phyloP scores from a whole-genome alignment of 2,329 filamentous ascomycete genomes.

The Clonostachys chloroleuca region DNA sequence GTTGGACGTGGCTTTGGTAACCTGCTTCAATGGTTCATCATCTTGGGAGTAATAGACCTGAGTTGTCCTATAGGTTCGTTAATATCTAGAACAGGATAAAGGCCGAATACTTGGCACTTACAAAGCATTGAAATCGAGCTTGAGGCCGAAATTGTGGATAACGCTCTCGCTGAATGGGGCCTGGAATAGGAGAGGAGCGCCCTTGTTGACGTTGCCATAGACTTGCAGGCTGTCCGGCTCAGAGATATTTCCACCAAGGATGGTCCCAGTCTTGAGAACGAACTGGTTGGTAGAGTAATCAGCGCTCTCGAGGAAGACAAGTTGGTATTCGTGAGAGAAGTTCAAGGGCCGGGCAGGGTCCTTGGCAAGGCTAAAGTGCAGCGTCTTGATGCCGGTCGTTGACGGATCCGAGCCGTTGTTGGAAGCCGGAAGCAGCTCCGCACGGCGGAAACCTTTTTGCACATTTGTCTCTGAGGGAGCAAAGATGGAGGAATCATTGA shows the following conservation, averaged over 20 bases:
- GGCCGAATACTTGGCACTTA: neutral
- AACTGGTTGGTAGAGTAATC: conserved; percentile 46
- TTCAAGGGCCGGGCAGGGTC: conserved; percentile 48
- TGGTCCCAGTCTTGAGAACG: conserved; percentile 49
- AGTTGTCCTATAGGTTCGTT: conserved; percentile 34
- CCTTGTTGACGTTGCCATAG: conserved; percentile 40
- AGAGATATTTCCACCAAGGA: conserved; percentile 31
- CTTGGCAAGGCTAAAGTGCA: conserved; percentile 56
- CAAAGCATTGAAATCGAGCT: conserved; percentile 46
- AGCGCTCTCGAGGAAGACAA: conserved; percentile 42
- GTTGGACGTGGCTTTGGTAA: conserved; percentile 40
- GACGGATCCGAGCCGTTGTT: conserved; percentile 46
- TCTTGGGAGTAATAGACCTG: conserved; percentile 53
- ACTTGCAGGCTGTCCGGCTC: conserved; percentile 37
- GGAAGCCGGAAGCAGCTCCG: conserved; percentile 47
- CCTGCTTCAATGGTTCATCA: conserved; percentile 33
- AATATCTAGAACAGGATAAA: neutral
- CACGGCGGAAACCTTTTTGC: conserved; percentile 57
- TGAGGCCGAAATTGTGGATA: conserved; percentile 60
- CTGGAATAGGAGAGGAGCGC: conserved; percentile 37
- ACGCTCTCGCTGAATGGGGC: conserved; percentile 41
- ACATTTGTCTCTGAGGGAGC: conserved; percentile 37
- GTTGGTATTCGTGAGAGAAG: conserved; percentile 56
- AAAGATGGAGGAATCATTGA: conserved; percentile 57
- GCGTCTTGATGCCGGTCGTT: conserved; percentile 50